Conservation (phyloP, 306 rosid genomes). For the Pyrus bretschneideri region DNA sequence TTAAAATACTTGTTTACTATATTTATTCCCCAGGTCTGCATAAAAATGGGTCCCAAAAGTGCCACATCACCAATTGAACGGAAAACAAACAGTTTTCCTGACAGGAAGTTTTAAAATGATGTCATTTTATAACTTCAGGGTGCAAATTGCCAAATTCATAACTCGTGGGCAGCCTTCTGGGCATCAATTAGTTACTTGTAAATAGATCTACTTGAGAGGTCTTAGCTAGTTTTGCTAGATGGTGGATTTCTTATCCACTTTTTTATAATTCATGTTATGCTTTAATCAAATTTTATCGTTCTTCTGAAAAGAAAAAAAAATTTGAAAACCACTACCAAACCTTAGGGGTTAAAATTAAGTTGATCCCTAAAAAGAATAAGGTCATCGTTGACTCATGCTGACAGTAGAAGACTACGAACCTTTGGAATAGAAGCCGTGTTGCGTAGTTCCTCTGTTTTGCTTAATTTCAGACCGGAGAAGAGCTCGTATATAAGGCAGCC, state of each 20-base stretch:
- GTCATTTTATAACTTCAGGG: not conserved
- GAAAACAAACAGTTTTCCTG: not conserved
- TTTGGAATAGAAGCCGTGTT: conserved; percentile 85
- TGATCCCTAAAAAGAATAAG: not conserved
- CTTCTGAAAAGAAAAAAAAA: no score
- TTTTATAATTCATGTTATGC: no score
- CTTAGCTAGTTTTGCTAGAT: no score
- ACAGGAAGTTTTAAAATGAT: not conserved
- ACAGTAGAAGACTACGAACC: conserved; percentile 46
- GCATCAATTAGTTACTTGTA: no score
- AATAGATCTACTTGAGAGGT: no score
- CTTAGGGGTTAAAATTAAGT: not conserved
- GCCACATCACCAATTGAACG: not conserved
- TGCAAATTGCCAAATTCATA: not conserved
- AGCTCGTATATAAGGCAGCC: conserved; percentile 95
- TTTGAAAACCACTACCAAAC: not conserved
- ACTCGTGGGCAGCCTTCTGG: not conserved
- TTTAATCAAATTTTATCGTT: no score
- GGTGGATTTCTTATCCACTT: no score
- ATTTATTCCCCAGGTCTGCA: not conserved
- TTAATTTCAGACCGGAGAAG: conserved; percentile 76
- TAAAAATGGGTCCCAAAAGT: not conserved
- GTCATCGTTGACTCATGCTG: not conserved
- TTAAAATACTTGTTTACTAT: not conserved
- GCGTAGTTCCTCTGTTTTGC: conserved; percentile 91